Evolutionary conservation across 305 asterid genomes (phyloP), one percentile per base, ranked within the genome.

Genomic region (Solanum hybrid): DNA sequence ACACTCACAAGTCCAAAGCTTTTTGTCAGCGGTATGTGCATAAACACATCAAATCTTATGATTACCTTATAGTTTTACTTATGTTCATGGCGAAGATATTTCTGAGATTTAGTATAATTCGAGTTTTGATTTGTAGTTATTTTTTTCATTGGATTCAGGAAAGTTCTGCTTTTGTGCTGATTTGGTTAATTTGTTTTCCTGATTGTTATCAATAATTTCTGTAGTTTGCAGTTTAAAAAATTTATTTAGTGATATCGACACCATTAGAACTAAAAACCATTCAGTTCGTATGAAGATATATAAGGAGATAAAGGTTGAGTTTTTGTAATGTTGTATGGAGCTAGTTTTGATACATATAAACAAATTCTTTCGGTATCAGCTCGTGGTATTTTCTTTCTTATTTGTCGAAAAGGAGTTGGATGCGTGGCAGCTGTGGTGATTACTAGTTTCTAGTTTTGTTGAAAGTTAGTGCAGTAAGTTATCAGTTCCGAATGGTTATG

Each of bases 1-100:
- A 95, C 99, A 34, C 96, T 96, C 67, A 94, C 94, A 18, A 92
- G 97, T 79, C 85, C 51, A 3, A 96, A 96, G 95, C 99, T 97
- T 90, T 97, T 96, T 94, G 75, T 97, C 76, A 96, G 98, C 81
- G 99, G 99, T 96, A 93, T 40, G 96, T 84, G 6, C 40, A 7
- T 36, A 11, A 78, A 78, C 20, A 78, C 31, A 78, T 64, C 85
- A 35, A 35, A 11, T 78, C 85, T 5, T 78, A 5, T 11, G 51
- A 35, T 22, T 10, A 3, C n/a, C 22, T 51, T 87, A 35, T 89
- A 7, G 20, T 11, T 79, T 75, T 71, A 39, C 78, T 5, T 73
- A 37, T 64, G 12, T 88, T 40, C 16, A 33, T 73, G 26, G 26
- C 12, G 61, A 10, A 64, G 80, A 24, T 9, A 61, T 16, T 36